Conservation (phyloP, 2,329 filamentous ascomycete genomes). For the Fusarium equiseti region DNA sequence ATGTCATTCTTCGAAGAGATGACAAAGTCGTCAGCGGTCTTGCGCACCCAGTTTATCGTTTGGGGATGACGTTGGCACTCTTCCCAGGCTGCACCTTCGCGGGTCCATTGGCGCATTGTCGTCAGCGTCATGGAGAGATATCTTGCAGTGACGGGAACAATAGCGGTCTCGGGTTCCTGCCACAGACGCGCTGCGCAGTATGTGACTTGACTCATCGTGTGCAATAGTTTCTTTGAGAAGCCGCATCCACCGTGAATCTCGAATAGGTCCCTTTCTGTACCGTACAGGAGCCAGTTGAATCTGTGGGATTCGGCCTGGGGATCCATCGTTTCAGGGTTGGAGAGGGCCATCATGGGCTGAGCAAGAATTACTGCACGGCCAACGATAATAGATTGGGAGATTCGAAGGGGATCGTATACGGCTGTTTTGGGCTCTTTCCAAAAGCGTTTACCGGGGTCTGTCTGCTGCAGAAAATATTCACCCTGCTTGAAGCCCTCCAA, state of each 20-base stretch:
- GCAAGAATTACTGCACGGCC: constrained; percentile 56
- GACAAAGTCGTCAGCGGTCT: constrained; percentile 36
- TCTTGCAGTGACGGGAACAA: constrained; percentile 50
- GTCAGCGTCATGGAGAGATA: constrained; percentile 47
- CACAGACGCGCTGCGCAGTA: constrained; percentile 52
- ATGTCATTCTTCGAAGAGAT: constrained; percentile 51
- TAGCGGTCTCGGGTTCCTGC: constrained; percentile 50
- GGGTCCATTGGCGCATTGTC: constrained; percentile 54
- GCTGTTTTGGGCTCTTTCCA: constrained; percentile 50
- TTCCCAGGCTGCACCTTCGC: constrained; percentile 45
- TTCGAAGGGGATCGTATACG: constrained; percentile 51
- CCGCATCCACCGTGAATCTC: constrained; percentile 58
- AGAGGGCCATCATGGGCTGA: constrained; percentile 54
- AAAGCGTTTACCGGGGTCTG: constrained; percentile 54
- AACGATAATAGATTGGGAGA: constrained; percentile 56
- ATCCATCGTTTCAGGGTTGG: constrained; percentile 46
- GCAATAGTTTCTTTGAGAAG: constrained; percentile 56
- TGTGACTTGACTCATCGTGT: constrained; percentile 55
- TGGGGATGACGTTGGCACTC: constrained; percentile 27
- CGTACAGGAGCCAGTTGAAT: constrained; percentile 57
- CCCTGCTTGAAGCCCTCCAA: constrained; percentile 53
- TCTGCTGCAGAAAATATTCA: constrained; percentile 52
- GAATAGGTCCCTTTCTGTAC: constrained; percentile 51
- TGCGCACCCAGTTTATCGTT: constrained; percentile 50
- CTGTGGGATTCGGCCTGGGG: constrained; percentile 47